Evolutionary conservation across 163 green algal genomes (phyloP), one percentile per base, ranked within the genome.

Genomic region (Volvox carteri): DNA sequence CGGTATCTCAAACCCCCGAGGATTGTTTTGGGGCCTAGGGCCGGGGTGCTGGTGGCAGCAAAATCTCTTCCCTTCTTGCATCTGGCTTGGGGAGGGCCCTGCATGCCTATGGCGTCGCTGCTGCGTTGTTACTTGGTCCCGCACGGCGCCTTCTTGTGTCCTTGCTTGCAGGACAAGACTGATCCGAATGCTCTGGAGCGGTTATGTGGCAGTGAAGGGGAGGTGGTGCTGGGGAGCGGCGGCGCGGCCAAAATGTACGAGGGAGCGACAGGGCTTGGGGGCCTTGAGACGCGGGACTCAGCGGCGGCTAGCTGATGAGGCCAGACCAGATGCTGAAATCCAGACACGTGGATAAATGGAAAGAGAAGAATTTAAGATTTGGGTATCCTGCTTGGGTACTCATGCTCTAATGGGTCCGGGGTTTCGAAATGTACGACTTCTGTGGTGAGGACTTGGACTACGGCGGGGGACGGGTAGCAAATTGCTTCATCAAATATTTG

Each of bases 101-200:
- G 11, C 12, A 70, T 70, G 21, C 58, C 25, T 19, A 23, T 70
- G 11, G 25, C 58, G 6, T 9, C 9, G 58, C 21, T 70, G 48
- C 9, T n/a, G 58, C 6, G 9, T 18, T 70, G 58, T 37, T 23
- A 12, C 21, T 23, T 70, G 11, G n/a, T 58, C 12, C 48, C 48
- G 48, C 14, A 58, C 58, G 25, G 58, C 25, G 58, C n/a, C n/a
- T n/a, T n/a, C n/a, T 28, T 42, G 7, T 18, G 23, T 41, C 62
- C 62, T 74, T 9, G 54, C 12, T 50, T 35, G 41, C 83, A 88
- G 83, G 67, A 60, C 83, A 88, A 88, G 67, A 72, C 35, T 14
- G 68, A 58, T 2, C 30, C 48, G 0, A 74, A 88, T 21, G 52
- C 83, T 25, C 37, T 88, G 68, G 48, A 88, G 50, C 50, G 35